Evolutionary conservation across 2,329 filamentous ascomycete genomes (phyloP).

Genomic region (Phyllosticta paracitricarpa): DNA sequence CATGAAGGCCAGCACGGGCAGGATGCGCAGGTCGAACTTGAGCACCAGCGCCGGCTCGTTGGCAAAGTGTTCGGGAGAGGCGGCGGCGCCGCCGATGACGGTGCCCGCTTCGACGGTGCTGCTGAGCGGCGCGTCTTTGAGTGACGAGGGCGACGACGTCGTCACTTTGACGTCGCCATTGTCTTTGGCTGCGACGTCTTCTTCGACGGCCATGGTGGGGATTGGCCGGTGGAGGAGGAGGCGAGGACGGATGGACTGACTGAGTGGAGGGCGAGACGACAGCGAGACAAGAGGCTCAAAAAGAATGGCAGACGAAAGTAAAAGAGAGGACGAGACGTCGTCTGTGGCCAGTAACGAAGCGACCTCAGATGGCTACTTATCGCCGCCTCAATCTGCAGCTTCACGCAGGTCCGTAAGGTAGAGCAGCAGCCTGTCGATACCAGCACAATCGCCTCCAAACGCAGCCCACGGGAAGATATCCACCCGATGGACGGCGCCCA

Average conservation of each 20-base stretch:
- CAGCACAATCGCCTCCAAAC: neutral
- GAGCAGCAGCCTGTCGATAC: neutral
- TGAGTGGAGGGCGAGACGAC: neutral
- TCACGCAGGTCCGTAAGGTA: neutral
- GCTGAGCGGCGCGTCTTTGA: conserved; percentile 2
- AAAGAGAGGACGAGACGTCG: neutral
- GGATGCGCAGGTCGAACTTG: conserved; percentile 45
- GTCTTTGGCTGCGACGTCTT: neutral
- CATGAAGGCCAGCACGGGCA: conserved; percentile 51
- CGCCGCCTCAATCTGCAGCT: neutral
- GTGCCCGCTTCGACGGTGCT: neutral
- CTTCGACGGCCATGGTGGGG: neutral
- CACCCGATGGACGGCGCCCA: neutral
- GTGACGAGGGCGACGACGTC: conserved; percentile 3
- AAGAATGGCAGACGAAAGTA: neutral
- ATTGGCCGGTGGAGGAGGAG: neutral
- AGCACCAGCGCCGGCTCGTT: conserved; percentile 36
- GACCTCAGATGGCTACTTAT: neutral
- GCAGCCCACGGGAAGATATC: neutral
- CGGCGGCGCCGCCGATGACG: neutral
- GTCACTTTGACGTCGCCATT: neutral
- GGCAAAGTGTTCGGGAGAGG: neutral
- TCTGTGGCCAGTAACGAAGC: neutral
- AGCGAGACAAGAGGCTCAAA: neutral
- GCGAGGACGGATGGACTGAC: neutral